A percentile compares a stretch with the other conserved stretches of the same genome.
phyloP scores from a whole-genome alignment of 2,329 filamentous ascomycete genomes.

The Didymella pinodella region DNA sequence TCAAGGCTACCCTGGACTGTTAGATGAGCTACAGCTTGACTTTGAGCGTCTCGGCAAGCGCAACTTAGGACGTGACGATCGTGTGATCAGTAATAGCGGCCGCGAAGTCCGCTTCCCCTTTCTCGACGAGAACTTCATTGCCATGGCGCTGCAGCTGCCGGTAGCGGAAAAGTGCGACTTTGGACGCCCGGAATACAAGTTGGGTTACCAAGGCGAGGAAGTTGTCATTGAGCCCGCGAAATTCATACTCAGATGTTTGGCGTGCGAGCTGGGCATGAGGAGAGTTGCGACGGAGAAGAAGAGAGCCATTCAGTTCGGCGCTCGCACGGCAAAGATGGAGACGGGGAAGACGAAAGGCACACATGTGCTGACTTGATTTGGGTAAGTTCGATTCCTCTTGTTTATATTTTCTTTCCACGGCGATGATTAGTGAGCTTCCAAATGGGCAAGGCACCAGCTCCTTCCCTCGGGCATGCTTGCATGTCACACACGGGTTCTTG shows the following conservation, averaged over 20 bases:
- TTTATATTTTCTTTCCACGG: constrained; percentile 15
- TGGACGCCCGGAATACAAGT: constrained; percentile 48
- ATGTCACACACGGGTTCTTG: constrained; percentile 21
- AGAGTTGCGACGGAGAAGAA: constrained; percentile 87
- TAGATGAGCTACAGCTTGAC: constrained; percentile 85
- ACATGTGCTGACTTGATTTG: constrained; percentile 46
- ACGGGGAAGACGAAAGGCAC: constrained; percentile 59
- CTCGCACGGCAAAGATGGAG: constrained; percentile 55
- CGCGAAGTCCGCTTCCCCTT: constrained; percentile 90
- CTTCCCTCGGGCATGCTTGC: constrained; percentile 28
- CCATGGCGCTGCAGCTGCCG: constrained; percentile 76
- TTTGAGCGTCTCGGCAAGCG: constrained; percentile 85
- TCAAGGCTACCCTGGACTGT: constrained; percentile 72
- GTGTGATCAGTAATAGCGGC: constrained; percentile 87
- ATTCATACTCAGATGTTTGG: constrained; percentile 78
- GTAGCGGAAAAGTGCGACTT: constrained; percentile 92
- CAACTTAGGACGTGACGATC: constrained; percentile 94
- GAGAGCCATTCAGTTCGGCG: constrained; percentile 71
- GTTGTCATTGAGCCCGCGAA: constrained; percentile 76
- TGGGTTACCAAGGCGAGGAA: background rate
- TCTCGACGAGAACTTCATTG: constrained; percentile 85
- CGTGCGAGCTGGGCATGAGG: constrained; percentile 75
- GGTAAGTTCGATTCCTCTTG: background rate
- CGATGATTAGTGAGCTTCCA: constrained; percentile 44
- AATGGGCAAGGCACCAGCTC: constrained; percentile 37